phyloP scores from a whole-genome alignment of 1,139 yeast genomes.

The Saccharomyces pastorianus region DNA sequence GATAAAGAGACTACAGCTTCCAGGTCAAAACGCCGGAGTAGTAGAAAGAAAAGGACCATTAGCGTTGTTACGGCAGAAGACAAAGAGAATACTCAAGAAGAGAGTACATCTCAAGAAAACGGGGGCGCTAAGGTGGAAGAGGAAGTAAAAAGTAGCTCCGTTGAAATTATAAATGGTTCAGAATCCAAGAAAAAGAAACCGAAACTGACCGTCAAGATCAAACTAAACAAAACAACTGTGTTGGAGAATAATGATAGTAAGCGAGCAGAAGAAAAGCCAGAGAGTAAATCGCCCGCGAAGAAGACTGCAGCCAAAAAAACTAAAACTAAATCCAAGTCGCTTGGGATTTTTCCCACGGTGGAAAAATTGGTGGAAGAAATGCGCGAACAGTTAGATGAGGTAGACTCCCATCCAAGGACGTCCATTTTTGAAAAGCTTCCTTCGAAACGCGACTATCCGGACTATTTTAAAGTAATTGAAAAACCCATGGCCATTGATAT shows the following conservation, averaged over 20 bases:
- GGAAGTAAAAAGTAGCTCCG: slow-evolving; percentile 15
- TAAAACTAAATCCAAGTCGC: slow-evolving; percentile 9
- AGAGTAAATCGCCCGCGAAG: slow-evolving; percentile 3
- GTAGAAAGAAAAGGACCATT: neutral
- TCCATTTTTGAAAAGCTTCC: slow-evolving; percentile 69
- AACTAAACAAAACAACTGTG: slow-evolving; percentile 14
- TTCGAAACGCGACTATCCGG: slow-evolving; percentile 57
- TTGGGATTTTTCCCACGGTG: slow-evolving; percentile 33
- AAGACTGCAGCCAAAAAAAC: slow-evolving; percentile 13
- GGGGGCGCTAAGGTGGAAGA: slow-evolving; percentile 6
- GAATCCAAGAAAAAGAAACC: slow-evolving; percentile 20
- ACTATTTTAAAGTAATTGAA: slow-evolving; percentile 56
- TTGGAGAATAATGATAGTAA: slow-evolving; percentile 5
- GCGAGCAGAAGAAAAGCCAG: neutral
- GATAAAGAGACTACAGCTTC: neutral
- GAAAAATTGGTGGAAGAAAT: slow-evolving; percentile 38
- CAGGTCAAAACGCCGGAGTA: neutral
- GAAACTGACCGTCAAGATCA: slow-evolving; percentile 22
- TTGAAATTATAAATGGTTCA: slow-evolving; percentile 1
- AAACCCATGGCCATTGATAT: slow-evolving; percentile 55
- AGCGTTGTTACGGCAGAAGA: neutral
- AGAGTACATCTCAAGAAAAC: neutral
- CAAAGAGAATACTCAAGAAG: neutral
- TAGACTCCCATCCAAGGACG: slow-evolving; percentile 33
- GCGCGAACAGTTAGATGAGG: slow-evolving; percentile 25